Evolutionary conservation across 345 rosid genomes (phyloP).

Genomic region (Carallia brachiata): DNA sequence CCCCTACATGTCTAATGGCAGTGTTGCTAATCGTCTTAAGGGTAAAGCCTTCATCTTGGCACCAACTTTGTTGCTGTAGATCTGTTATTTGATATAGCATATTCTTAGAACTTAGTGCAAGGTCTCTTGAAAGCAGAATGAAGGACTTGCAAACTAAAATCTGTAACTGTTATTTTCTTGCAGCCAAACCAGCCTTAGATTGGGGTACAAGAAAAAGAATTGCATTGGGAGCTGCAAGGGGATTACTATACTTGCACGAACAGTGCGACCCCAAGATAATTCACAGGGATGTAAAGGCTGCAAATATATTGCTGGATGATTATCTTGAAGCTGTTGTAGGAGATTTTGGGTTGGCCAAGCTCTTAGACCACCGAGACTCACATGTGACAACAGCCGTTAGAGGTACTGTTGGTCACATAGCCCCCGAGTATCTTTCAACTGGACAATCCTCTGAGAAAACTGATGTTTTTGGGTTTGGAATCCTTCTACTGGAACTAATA

Average conservation of each 20-base stretch:
- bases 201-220: conserved; percentile 91
- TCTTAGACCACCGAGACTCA: conserved; percentile 80
- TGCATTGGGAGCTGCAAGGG: conserved; percentile 91
- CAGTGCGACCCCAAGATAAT: conserved; percentile 97
- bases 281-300: conserved; percentile 97
- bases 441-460: conserved; percentile 98
- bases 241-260: conserved; percentile 86
- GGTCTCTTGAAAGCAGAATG: background rate
- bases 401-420: conserved; percentile 95
- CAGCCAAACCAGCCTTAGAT: conserved; percentile 78
- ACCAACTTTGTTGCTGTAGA: background rate
- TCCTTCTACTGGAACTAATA: conserved; percentile 77
- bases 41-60: conserved; percentile 37
- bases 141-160: too few relatives aligned
- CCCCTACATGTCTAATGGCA: conserved; percentile 97
- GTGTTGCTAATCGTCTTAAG: conserved; percentile 88
- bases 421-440: conserved; percentile 90
- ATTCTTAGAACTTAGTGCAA: background rate
- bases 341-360: conserved; percentile 93
- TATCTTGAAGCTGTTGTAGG: conserved; percentile 84
- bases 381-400: conserved; percentile 95
- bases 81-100: background rate
- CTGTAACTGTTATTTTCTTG: background rate
- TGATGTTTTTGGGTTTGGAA: conserved; percentile 91
- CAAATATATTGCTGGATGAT: conserved; percentile 87